Percentiles rank a stretch among this genome's conserved stretches.
Conservation (phyloP, 441 rosid genomes). For the Francoa sonchifolia region DNA sequence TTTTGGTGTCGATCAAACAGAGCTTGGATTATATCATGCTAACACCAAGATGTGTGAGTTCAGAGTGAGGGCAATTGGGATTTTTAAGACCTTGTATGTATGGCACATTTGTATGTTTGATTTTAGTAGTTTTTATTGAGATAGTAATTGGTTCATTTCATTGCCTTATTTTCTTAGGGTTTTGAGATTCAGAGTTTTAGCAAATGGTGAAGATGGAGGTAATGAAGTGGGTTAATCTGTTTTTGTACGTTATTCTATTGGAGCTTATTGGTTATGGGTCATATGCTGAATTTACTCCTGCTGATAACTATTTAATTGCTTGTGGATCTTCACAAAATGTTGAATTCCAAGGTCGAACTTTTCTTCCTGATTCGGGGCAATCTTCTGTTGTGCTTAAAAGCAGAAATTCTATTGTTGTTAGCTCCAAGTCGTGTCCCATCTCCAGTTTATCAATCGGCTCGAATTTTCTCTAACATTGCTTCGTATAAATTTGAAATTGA, state of each 20-base stretch:
- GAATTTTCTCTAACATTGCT: constrained; percentile 14
- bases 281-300: constrained; percentile 8
- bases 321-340: constrained; percentile 13
- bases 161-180: too few relatives aligned
- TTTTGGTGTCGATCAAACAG: too few relatives aligned
- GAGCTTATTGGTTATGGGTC: too few relatives aligned
- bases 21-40: too few relatives aligned
- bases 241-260: neutral
- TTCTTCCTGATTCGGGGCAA: constrained; percentile 10
- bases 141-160: too few relatives aligned
- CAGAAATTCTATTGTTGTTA: constrained; percentile 3
- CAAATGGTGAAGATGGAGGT: neutral
- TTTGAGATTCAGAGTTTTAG: too few relatives aligned
- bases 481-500: constrained; percentile 12
- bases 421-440: constrained; percentile 4
- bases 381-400: constrained; percentile 4
- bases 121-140: too few relatives aligned
- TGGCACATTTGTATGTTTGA: too few relatives aligned
- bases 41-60: too few relatives aligned
- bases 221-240: constrained; percentile 3
- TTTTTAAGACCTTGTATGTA: too few relatives aligned
- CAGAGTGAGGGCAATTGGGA: too few relatives aligned
- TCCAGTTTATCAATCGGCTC: constrained; percentile 18
- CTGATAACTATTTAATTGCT: constrained; percentile 12
- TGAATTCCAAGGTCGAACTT: constrained; percentile 12